These are phyloP conservation scores for Hypoxylon crocopeplum DNA, from an alignment of 495 filamentous ascomycete species.

Conservation along the genomic window DNA sequence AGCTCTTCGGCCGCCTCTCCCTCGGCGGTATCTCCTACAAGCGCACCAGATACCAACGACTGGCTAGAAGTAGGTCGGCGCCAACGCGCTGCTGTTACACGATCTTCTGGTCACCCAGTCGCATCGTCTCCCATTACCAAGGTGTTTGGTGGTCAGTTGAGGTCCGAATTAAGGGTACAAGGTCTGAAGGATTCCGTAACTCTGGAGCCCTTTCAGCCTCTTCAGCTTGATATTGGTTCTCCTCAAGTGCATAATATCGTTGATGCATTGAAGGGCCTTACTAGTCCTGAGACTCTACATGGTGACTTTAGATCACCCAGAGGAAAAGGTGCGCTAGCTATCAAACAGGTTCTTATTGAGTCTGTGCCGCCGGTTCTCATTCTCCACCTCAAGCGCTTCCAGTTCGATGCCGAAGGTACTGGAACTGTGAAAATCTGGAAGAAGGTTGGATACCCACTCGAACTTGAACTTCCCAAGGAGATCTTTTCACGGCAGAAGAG, in stretches of 20 bases:
- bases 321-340: conserved; percentile 76
- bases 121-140: conserved; percentile 85
- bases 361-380: conserved; percentile 91
- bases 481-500: conserved; percentile 82
- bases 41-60: conserved; percentile 58
- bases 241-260: conserved; percentile 86
- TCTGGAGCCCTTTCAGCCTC: conserved; percentile 88
- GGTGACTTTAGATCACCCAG: conserved; percentile 86
- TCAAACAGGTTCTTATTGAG: conserved; percentile 95
- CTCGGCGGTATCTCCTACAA: conserved; percentile 46
- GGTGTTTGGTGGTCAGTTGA: conserved; percentile 91
- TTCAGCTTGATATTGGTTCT: conserved; percentile 92
- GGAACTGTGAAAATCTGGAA: conserved; percentile 99
- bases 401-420: conserved; percentile 83
- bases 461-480: conserved; percentile 92
- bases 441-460: conserved; percentile 91
- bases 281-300: conserved; percentile 80
- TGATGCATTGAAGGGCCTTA: conserved; percentile 86
- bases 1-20: conserved; percentile 49
- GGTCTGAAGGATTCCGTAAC: conserved; percentile 91
- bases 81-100: conserved; percentile 84
- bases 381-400: conserved; percentile 95
- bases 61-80: conserved; percentile 96
- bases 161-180: conserved; percentile 87
- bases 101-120: conserved; percentile 78